phyloP scores from a whole-genome alignment of 2,329 filamentous ascomycete genomes.

The Ploettnerulaceae sp. region DNA sequence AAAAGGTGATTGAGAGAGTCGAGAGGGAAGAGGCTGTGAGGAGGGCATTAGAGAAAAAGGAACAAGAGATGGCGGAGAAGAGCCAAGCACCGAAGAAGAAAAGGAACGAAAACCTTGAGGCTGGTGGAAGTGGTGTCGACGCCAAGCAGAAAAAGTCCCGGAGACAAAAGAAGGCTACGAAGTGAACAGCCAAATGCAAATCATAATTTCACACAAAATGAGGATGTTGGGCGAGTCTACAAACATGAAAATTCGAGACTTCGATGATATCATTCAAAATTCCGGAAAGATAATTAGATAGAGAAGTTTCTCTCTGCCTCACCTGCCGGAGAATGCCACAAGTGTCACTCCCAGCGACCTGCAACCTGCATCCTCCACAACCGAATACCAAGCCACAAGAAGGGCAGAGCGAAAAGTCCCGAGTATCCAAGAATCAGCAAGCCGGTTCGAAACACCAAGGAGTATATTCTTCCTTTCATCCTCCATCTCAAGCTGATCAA shows the following conservation, averaged over 20 bases:
- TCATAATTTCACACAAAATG: slow-evolving; percentile 10
- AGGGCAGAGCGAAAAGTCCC: background rate
- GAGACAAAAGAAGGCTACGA: slow-evolving; percentile 26
- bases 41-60: slow-evolving; percentile 36
- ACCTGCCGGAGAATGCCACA: background rate
- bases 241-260: background rate
- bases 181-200: slow-evolving; percentile 15
- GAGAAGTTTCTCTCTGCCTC: background rate
- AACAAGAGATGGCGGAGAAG: slow-evolving; percentile 34
- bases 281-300: background rate
- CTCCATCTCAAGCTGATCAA: background rate
- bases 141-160: slow-evolving; percentile 28
- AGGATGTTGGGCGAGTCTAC: slow-evolving; percentile 1
- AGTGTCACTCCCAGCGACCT: background rate
- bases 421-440: background rate
- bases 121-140: slow-evolving; percentile 31
- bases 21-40: slow-evolving; percentile 74
- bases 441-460: background rate
- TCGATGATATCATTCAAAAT: background rate
- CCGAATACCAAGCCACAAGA: background rate
- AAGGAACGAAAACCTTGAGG: slow-evolving; percentile 30
- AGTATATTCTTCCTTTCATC: background rate
- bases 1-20: slow-evolving; percentile 72
- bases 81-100: slow-evolving; percentile 22
- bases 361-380: background rate